Conservation (phyloP, 257 asterid species). For the Anisodus acutangulus region DNA sequence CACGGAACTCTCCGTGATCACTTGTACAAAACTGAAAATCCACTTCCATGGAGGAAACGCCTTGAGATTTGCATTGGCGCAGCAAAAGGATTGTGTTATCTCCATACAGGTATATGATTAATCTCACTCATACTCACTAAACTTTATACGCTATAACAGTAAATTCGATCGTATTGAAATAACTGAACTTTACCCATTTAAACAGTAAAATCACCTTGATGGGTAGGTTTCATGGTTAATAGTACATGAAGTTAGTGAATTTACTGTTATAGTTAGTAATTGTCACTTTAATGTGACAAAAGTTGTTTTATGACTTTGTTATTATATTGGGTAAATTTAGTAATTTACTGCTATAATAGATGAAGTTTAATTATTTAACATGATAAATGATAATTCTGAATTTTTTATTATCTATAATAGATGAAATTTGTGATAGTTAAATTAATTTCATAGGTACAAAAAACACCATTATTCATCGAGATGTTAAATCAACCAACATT, state of each 20-base stretch:
- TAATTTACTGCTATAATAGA: neutral
- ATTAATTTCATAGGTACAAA: constrained; percentile 23
- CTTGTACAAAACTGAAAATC: constrained; percentile 49
- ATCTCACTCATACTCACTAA: neutral
- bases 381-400: too few relatives aligned
- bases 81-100: constrained; percentile 65
- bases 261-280: too few relatives aligned
- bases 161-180: constrained; percentile 12
- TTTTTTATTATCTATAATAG: too few relatives aligned
- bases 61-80: constrained; percentile 67
- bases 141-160: neutral
- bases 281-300: too few relatives aligned
- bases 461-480: constrained; percentile 60
- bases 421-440: too few relatives aligned
- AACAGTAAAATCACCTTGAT: neutral
- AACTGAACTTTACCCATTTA: neutral
- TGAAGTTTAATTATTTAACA: too few relatives aligned
- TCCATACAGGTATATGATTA: constrained; percentile 50
- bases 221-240: too few relatives aligned
- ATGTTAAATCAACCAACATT: constrained; percentile 69
- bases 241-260: neutral
- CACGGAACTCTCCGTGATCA: constrained; percentile 62
- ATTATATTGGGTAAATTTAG: neutral
- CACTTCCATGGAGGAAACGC: constrained; percentile 58
- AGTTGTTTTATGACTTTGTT: too few relatives aligned